Evolutionary conservation across 225 moss, liverwort and hornwort species (phyloP).

Genomic region (Ulota crispa): DNA sequence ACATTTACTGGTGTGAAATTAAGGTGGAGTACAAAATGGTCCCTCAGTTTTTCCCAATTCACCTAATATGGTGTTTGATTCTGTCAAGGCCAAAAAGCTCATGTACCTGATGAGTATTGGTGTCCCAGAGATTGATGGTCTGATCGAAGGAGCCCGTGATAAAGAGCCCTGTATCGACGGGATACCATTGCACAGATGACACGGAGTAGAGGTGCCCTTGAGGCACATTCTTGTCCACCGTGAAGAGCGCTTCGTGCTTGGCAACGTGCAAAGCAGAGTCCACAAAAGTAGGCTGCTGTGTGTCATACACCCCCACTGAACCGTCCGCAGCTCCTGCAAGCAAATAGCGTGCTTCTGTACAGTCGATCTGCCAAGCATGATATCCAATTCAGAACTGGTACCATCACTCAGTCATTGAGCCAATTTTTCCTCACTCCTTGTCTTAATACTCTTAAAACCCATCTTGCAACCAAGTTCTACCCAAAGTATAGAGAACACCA

Average conservation of each 20-base stretch:
- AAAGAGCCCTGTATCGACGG: slow-evolving; percentile 94
- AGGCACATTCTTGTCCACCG: slow-evolving; percentile 62
- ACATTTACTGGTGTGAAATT: too few species aligned
- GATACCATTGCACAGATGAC: slow-evolving; percentile 96
- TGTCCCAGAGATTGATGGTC: slow-evolving; percentile 92
- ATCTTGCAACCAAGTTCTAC: neutral
- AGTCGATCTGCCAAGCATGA: slow-evolving; percentile 66
- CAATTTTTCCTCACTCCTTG: neutral
- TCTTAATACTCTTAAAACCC: neutral
- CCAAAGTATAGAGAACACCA: neutral
- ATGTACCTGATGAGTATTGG: slow-evolving; percentile 78
- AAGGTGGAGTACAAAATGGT: too few species aligned
- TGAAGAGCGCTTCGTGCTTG: slow-evolving; percentile 78
- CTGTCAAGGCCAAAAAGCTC: neutral
- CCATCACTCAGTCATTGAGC: neutral
- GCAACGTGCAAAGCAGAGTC: slow-evolving; percentile 52
- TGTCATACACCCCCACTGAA: slow-evolving; percentile 83
- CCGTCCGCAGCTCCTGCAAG: slow-evolving; percentile 87
- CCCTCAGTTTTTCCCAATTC: too few species aligned
- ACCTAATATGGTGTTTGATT: too few species aligned
- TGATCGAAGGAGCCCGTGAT: slow-evolving; percentile 89
- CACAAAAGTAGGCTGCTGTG: slow-evolving; percentile 54
- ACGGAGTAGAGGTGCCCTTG: slow-evolving; percentile 80
- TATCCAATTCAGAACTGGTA: neutral
- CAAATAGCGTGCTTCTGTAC: slow-evolving; percentile 81